Percentiles rank a stretch among this genome's conserved stretches.
phyloP scores from a whole-genome alignment of 148 eudicot species.

The Nyssa sinensis region DNA sequence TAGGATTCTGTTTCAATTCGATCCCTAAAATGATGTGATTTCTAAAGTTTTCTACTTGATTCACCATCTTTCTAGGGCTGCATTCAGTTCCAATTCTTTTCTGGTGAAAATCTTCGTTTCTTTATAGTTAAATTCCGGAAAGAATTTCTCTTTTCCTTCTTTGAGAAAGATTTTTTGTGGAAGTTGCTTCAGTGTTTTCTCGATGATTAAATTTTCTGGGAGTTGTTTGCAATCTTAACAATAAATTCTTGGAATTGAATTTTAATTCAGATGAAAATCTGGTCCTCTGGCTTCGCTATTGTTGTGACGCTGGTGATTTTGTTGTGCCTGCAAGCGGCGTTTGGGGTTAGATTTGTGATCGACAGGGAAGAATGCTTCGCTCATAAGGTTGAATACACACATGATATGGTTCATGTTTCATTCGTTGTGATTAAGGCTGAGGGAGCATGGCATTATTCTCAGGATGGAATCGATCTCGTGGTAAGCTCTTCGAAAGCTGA shows the following conservation, averaged over 20 bases:
- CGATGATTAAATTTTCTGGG: neutral
- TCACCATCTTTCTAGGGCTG: neutral
- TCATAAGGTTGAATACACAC: conserved; percentile 73
- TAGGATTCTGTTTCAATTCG: neutral
- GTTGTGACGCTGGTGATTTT: conserved; percentile 29
- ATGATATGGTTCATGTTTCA: conserved; percentile 68
- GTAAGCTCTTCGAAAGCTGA: conserved; percentile 32
- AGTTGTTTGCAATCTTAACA: neutral
- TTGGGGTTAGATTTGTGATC: conserved; percentile 75
- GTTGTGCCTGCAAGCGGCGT: conserved; percentile 39
- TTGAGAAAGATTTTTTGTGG: neutral
- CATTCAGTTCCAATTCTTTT: neutral
- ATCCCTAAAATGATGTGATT: neutral
- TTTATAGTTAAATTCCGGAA: neutral
- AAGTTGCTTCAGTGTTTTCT: neutral
- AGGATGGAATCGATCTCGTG: conserved; percentile 86
- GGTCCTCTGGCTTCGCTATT: neutral
- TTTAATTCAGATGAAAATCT: conserved; percentile 21
- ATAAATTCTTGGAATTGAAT: neutral
- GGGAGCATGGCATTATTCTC: conserved; percentile 61
- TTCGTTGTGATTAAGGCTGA: conserved; percentile 86
- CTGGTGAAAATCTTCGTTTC: neutral
- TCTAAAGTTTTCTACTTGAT: neutral
- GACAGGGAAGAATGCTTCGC: conserved; percentile 92
- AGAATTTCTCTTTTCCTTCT: neutral